These are phyloP conservation scores for Dioscorea dumetorum DNA, from an alignment of 106 monocot species.

Conservation along the genomic window DNA sequence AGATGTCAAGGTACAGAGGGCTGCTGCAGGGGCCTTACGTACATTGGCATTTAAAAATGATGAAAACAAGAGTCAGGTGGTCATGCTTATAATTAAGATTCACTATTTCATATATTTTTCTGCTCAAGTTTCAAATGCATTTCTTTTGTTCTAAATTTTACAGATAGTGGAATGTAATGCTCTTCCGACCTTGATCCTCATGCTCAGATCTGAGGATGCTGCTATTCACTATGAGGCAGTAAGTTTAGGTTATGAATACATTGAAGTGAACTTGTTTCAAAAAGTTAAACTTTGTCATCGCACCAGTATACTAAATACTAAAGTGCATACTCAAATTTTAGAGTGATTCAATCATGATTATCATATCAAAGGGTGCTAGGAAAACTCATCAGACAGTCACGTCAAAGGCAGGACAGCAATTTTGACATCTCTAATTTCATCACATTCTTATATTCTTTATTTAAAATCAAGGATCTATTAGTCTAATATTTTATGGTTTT, in stretches of 20 bases:
- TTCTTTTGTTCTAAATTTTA: not conserved
- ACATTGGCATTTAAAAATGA: slow-evolving; percentile 99
- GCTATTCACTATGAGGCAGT: slow-evolving; percentile 90
- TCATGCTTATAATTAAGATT: not conserved
- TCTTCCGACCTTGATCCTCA: slow-evolving; percentile 73
- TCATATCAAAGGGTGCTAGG: too few relatives aligned
- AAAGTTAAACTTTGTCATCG: too few relatives aligned
- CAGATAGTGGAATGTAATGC: slow-evolving; percentile 96
- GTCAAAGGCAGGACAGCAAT: too few relatives aligned
- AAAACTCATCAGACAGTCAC: too few relatives aligned
- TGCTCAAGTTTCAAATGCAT: not conserved
- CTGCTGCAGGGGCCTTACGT: slow-evolving; percentile 91
- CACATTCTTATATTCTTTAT: not conserved
- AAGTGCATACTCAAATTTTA: too few relatives aligned
- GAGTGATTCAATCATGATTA: too few relatives aligned
- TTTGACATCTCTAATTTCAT: too few relatives aligned
- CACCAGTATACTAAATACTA: too few relatives aligned
- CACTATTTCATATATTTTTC: not conserved
- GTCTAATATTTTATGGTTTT: too few relatives aligned
- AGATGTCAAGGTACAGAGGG: slow-evolving; percentile 95
- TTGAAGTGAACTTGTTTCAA: too few relatives aligned
- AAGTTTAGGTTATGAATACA: slow-evolving; percentile 10
- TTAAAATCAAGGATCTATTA: not conserved
- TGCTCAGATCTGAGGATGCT: slow-evolving; percentile 71
- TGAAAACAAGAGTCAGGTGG: slow-evolving; percentile 94